phyloP scores from a whole-genome alignment of 805 yeast genomes.

The Starmerella bacillaris region DNA sequence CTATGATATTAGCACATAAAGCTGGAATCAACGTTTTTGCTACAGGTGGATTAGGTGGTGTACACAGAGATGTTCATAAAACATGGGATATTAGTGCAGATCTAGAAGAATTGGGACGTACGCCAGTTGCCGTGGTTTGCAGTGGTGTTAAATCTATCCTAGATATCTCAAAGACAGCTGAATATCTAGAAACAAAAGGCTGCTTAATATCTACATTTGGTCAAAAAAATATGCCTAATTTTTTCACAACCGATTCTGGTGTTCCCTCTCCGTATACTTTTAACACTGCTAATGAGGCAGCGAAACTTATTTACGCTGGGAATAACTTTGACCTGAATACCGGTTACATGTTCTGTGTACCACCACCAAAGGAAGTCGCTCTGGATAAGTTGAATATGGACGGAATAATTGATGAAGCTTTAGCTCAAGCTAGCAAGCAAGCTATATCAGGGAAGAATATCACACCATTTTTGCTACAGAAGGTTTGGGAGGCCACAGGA shows the following conservation, averaged over 20 bases:
- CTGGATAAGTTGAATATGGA: conserved; percentile 36
- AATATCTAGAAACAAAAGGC: conserved; percentile 78
- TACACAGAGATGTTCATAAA: conserved; percentile 56
- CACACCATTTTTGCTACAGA: conserved; percentile 58
- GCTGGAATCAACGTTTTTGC: conserved; percentile 77
- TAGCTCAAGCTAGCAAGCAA: conserved; percentile 32
- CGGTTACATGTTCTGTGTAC: conserved; percentile 68
- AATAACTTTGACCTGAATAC: conserved; percentile 34
- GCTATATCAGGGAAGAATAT: conserved; percentile 53
- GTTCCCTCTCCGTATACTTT: conserved; percentile 51
- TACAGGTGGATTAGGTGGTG: conserved; percentile 90
- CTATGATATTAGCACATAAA: conserved; percentile 59
- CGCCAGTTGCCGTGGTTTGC: conserved; percentile 80
- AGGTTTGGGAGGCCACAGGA: conserved; percentile 46
- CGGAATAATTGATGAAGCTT: conserved; percentile 40
- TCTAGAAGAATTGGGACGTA: conserved; percentile 62
- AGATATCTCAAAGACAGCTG: conserved; percentile 66
- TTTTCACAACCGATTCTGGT: conserved; percentile 62
- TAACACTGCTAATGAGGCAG: conserved; percentile 38
- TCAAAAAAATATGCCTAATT: conserved; percentile 44
- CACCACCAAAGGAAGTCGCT: conserved; percentile 54
- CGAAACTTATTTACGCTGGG: conserved; percentile 35
- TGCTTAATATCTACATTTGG: conserved; percentile 62
- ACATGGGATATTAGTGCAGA: conserved; percentile 79
- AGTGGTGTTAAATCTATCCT: conserved; percentile 79